Evolutionary conservation across 140 eudicot species (phyloP), one percentile per base, ranked within the genome.

Genomic region (Eryngium alpinum): DNA sequence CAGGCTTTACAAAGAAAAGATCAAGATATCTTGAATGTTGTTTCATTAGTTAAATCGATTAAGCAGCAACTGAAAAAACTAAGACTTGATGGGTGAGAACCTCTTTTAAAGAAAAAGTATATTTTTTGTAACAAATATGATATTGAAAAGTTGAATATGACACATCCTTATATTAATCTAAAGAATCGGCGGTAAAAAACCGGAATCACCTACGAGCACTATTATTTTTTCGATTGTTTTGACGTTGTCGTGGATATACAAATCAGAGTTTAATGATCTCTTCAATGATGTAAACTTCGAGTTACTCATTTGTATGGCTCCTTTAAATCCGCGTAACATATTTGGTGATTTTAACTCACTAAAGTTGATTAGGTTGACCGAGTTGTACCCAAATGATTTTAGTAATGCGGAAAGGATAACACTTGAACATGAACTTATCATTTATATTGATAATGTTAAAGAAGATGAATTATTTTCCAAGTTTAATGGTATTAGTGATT

Each of bases 11-110:
- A 83, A 78, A 77, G 51, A 34, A 83, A 53, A 4, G 81, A 82
- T 82, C 59, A 60, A 57, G 83, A 78, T 34, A 78, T 83, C 49
- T 18, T n/a, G n/a, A n/a, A n/a, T n/a, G n/a, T n/a, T n/a, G n/a
- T n/a, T n/a, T n/a, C n/a, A n/a, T n/a, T n/a, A n/a, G n/a, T n/a
- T n/a, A 53, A 53, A 53, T 53, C 60, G 18, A 53, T 21, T 53
- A 53, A 53, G 10, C 10, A 1, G 10, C 60, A 53, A 53, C 17
- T 53, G 10, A 16, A 53, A 12, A 53, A 53, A 12, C 2, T 53
- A 10, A 53, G 60, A 53, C 60, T 53, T 53, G 60, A 53, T 4
- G 60, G 4, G 18, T 53, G 60, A 12, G 60, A 2, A 10, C 60
- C 60, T 53, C 60, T 53, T 53, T 53, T 53, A 52, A 9, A 52